phyloP scores from a whole-genome alignment of 2,329 filamentous ascomycete genomes.

The Nigrospora sphaerica region DNA sequence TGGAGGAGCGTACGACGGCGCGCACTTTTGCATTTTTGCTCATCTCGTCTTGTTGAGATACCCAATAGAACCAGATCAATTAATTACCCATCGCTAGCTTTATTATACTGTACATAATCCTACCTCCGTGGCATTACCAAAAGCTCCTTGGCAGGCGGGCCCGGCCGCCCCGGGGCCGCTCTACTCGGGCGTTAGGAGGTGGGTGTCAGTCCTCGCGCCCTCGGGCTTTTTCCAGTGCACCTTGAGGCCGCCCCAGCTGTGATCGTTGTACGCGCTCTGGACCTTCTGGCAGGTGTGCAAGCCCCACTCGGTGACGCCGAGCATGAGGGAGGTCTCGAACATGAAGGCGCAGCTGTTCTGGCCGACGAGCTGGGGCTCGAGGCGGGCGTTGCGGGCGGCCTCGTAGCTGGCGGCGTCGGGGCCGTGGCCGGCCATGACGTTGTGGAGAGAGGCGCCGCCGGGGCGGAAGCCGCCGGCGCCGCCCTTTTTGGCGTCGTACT shows the following conservation, averaged over 20 bases:
- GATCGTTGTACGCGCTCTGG: conserved; percentile 65
- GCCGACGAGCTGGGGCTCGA: conserved; percentile 51
- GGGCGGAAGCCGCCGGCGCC: conserved; percentile 36
- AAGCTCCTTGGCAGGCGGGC: no score
- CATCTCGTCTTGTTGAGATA: no score
- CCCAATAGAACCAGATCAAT: no score
- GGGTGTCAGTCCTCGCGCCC: conserved; percentile 14
- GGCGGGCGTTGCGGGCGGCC: conserved; percentile 56
- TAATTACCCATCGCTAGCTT: no score
- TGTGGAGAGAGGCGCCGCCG: conserved; percentile 45
- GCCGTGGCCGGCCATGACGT: conserved; percentile 53
- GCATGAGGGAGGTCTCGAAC: conserved; percentile 64
- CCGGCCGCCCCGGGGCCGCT: no score
- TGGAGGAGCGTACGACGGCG: no score
- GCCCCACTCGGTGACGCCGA: conserved; percentile 67
- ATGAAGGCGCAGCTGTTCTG: conserved; percentile 59
- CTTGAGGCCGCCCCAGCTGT: conserved; percentile 70
- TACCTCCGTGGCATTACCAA: no score
- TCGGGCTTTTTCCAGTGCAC: conserved; percentile 50
- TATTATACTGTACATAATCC: no score
- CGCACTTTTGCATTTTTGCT: no score
- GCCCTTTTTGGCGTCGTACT: conserved; percentile 47
- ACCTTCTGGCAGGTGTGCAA: conserved; percentile 50
- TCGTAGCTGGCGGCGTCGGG: conserved; percentile 43
- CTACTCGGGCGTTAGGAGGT: conserved; percentile 17